Evolutionary conservation across 345 rosid genomes (phyloP).

Genomic region (Brassica napus): Da-Ae NC_063449.1:17397001-17397500

Average conservation of each 20-base stretch:
- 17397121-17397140: slow-evolving; percentile 50
- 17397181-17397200: slow-evolving; percentile 58
- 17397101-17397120: not conserved
- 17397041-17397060: slow-evolving; percentile 57
- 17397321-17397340: slow-evolving; percentile 43
- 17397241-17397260: not conserved
- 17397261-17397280: not conserved
- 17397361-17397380: slow-evolving; percentile 64
- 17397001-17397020: slow-evolving; percentile 44
- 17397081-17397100: not conserved
- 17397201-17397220: slow-evolving; percentile 67
- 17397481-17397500: not conserved
- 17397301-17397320: slow-evolving; percentile 72
- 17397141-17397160: slow-evolving; percentile 51
- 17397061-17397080: not conserved
- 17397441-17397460: slow-evolving; percentile 72
- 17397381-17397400: slow-evolving; percentile 43
- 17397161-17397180: slow-evolving; percentile 54
- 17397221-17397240: slow-evolving; percentile 44
- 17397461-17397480: slow-evolving; percentile 24
- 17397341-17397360: slow-evolving; percentile 53
- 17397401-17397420: slow-evolving; percentile 46
- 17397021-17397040: slow-evolving; percentile 58
- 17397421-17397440: slow-evolving; percentile 62
- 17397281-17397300: slow-evolving; percentile 52